A percentile compares a stretch with the other conserved stretches of the same genome.
phyloP scores from a whole-genome alignment of 2,329 filamentous ascomycete genomes.

The Stagonosporopsis tanaceti region DNA sequence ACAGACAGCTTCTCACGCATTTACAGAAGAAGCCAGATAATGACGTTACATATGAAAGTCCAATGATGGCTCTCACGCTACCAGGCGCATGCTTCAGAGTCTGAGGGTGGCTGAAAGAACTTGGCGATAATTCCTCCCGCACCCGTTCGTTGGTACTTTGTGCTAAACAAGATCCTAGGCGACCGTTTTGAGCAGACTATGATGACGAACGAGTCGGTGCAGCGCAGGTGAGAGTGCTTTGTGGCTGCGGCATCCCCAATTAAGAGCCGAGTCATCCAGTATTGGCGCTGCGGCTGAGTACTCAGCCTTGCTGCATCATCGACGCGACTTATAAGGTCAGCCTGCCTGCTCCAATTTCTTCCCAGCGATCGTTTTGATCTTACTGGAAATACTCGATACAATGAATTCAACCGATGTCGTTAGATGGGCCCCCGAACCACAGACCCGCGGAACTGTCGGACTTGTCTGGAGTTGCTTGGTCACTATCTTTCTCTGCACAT shows the following conservation, averaged over 20 bases:
- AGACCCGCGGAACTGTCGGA: constrained; percentile 41
- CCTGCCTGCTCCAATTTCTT: background rate
- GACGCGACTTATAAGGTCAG: background rate
- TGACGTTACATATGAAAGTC: too few species aligned
- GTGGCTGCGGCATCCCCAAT: constrained; percentile 2
- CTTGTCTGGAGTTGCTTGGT: constrained; percentile 45
- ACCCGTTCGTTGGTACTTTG: too few species aligned
- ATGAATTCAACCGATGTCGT: constrained; percentile 7
- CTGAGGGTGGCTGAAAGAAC: too few species aligned
- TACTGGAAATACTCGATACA: background rate
- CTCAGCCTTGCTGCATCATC: background rate
- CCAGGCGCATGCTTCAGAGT: too few species aligned
- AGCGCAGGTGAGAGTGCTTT: background rate
- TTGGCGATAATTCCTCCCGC: too few species aligned
- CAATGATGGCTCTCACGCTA: too few species aligned
- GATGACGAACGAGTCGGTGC: background rate
- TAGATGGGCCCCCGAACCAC: constrained; percentile 27
- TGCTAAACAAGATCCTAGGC: background rate
- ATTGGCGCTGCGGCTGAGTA: background rate
- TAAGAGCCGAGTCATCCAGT: background rate
- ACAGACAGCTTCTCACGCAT: too few species aligned
- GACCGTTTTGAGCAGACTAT: background rate
- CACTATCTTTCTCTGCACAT: constrained; percentile 45
- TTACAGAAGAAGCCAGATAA: too few species aligned
- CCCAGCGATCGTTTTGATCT: background rate